Evolutionary conservation across 352 stramenopile genomes (phyloP), one percentile per base, ranked within the genome.

Genomic region (Phytophthora vignae): DNA sequence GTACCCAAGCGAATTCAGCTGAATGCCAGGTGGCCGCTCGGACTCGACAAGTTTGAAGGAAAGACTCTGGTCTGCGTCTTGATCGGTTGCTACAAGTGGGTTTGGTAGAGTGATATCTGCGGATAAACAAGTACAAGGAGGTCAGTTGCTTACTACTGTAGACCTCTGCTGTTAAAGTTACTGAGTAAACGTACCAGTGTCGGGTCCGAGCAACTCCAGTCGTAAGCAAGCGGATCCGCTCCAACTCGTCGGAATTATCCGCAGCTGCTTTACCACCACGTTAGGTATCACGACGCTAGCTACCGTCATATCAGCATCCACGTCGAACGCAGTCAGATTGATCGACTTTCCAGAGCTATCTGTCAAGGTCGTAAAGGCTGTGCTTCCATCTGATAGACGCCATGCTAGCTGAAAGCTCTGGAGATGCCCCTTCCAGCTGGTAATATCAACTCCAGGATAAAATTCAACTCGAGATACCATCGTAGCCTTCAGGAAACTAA

Each of bases 191-290:
- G 31, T 81, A 90, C 82, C 75, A 73, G 69, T 59, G 33, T 76
- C 73, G n/a, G 73, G 78, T 9, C 83, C 78, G 19, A 74, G 84
- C 0, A 88, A 15, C 49, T 91, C 83, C n/a, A 91, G 38, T 1
- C 55, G 74, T 21, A 91, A 25, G 60, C 83, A 91, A 3, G 67
- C 27, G 6, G 55, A 66, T 9, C 78, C 81, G 2, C 36, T 44
- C 79, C 81, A 91, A 9, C n/a, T 54, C 0, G 71, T 57, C 0
- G 83, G 81, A n/a, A 87, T 73, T 50, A 91, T 66, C 12, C 79
- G 71, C 10, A 91, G 17, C 27, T 88, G 58, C 4, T 56, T 70
- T 11, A 77, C 77, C 19, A 78, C 64, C 3, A 85, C 9, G 31
- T 85, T 88, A 2, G 71, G 71, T 10, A 78, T 15, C 36, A 10